Evolutionary conservation across 345 rosid species (phyloP), one percentile per base, ranked within the genome.

Genomic region (Pseudoturritis turrita): DNA sequence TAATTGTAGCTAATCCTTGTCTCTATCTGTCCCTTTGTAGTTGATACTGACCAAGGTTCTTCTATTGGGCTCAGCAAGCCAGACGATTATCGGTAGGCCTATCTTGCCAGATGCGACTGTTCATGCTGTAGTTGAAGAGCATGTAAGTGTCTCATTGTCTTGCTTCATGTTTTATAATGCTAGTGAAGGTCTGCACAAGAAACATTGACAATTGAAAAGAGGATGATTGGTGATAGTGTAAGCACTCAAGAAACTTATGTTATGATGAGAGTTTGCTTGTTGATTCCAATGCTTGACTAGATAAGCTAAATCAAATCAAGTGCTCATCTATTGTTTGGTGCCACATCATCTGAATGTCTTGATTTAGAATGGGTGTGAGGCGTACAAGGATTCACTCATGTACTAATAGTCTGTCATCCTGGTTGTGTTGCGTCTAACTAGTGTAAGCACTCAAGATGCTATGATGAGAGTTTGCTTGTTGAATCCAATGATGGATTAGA

Each of bases 81-180:
- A 92, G 76, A 87, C 99, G 17, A 81, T 92, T 22, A 71, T 92
- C 4, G 99, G 98, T 44, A 80, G 98, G 75, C 98, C 99, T 18
- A 81, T 73, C n/a, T 76, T 96, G 69, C 94, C 89, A 44, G 92
- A 88, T 67, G 92, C 94, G 10, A 79, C 84, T 62, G 97, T 95
- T 62, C 94, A 92, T 81, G 97, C 98, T 55, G 84, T 96, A 70
- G 99, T 92, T 2, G 99, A 96, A 87, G 96, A 96, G 73, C 99
- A 92, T 80, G 99, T 96, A 77, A 88, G 96, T 80, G 25, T 58
- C 64, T 62, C 49, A 47, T 17, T 62, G 5, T 37, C 67, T 57
- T 63, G 43, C 56, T 44, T 50, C 3, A 3, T 47, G 41, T 50
- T 26, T 56, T 14, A 14, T 23, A 39, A 21, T 49, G 13, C 46